These are phyloP conservation scores for Marasmius fiardii DNA, from an alignment of 1,284 basidiomycete species.

Conservation along the genomic window DNA sequence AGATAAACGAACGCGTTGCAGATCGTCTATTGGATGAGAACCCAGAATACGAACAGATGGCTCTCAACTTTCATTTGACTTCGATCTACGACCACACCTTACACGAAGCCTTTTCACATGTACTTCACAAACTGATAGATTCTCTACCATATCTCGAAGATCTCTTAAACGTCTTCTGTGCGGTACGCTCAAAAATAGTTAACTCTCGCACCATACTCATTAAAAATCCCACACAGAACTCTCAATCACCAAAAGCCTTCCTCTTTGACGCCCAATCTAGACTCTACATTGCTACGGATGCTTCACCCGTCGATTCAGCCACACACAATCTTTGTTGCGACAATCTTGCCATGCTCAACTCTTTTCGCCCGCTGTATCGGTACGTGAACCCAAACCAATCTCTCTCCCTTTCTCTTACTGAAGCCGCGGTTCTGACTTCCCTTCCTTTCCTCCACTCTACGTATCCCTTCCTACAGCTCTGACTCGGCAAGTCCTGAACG, in stretches of 20 bases:
- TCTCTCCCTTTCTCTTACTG: too few relatives aligned
- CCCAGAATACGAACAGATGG: slow-evolving; percentile 64
- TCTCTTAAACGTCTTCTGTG: slow-evolving; percentile 77
- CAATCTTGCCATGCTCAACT: slow-evolving; percentile 85
- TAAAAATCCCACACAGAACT: slow-evolving; percentile 52
- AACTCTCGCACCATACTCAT: not conserved
- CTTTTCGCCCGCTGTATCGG: slow-evolving; percentile 86
- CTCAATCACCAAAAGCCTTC: slow-evolving; percentile 89
- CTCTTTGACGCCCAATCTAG: slow-evolving; percentile 87
- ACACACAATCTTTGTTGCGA: slow-evolving; percentile 90
- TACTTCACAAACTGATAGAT: slow-evolving; percentile 72
- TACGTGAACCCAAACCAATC: too few relatives aligned
- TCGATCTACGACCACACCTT: slow-evolving; percentile 89
- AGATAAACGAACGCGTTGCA: slow-evolving; percentile 81
- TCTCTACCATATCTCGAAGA: slow-evolving; percentile 75
- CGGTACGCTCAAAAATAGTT: slow-evolving; percentile 44
- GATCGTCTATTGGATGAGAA: slow-evolving; percentile 79
- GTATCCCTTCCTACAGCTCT: slow-evolving; percentile 28
- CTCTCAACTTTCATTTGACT: slow-evolving; percentile 81
- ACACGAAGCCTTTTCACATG: slow-evolving; percentile 83
- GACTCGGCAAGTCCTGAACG: slow-evolving; percentile 30
- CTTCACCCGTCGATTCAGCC: slow-evolving; percentile 86
- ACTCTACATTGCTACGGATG: slow-evolving; percentile 84
- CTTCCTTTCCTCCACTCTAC: not conserved
- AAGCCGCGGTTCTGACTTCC: slow-evolving; percentile 17